Evolutionary conservation across 306 rosid species (phyloP), one percentile per base, ranked within the genome.

Genomic region (Leucaena leucocephala): DNA sequence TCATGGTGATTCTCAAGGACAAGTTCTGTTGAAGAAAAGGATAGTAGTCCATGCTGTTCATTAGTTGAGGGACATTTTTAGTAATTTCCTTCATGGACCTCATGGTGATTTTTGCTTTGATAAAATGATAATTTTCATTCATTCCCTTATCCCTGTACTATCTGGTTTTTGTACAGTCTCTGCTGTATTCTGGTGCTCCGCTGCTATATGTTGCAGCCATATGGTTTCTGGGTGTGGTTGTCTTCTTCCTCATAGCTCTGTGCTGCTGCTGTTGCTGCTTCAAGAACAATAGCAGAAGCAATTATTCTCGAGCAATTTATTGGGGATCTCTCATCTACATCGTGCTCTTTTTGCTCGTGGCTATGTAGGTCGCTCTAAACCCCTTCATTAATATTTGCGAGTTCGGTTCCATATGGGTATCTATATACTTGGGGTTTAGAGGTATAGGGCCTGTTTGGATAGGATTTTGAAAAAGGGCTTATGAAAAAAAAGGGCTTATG

Each of bases 151-250:
- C 27, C 27, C 6, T 6, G 2, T 2, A 49, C 21, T 14, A 13
- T 48, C n/a, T 48, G 58, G 33, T n/a, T 54, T n/a, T 54, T 21
- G 34, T 57, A 21, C 82, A 86, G 92, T 90, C 90, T 54, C 82
- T 86, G 59, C 64, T 71, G 17, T 86, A 65, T 43, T 86, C 90
- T 12, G 89, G 80, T 13, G 77, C 59, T 43, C 87, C 90, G 19
- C 36, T 80, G 49, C 74, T 86, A 44, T 61, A 44, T 44, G 33
- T 66, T 36, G 88, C 84, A 12, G 85, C 34, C 0, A 0, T 71
- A 0, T 90, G 94, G 94, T 88, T 70, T 67, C 8, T 74, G 19
- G 19, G 74, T 7, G 71, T 44, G 55, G 65, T 39, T 42, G 5
- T 84, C 21, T 22, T 50, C 80, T 50, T 79, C 61, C 15, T 27